Percentiles rank a stretch among this genome's conserved stretches.
These are phyloP conservation scores for Trichoderma asperellum DNA, from an alignment of 2,329 filamentous ascomycete species.

Conservation along the genomic window DNA sequence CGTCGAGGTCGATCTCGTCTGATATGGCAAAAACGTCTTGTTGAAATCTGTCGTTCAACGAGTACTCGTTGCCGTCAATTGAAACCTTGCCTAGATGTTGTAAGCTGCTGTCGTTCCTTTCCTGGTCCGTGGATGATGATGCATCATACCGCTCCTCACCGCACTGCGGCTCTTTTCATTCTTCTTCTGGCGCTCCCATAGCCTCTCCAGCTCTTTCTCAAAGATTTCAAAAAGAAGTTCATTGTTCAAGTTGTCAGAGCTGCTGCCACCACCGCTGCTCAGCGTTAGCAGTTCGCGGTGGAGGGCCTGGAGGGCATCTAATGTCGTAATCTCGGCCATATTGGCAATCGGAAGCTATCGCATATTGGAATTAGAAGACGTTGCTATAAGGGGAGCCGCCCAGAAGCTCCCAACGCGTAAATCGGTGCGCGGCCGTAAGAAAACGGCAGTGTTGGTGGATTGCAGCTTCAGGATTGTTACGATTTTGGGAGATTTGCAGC, in stretches of 20 bases:
- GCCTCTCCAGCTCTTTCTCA: constrained; percentile 72
- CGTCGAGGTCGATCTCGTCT: constrained; percentile 88
- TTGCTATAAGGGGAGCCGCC: constrained; percentile 29
- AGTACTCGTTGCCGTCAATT: constrained; percentile 73
- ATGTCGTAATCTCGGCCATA: constrained; percentile 75
- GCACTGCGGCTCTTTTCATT: constrained; percentile 74
- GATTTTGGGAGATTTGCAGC: constrained; percentile 40
- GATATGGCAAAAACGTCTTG: constrained; percentile 80
- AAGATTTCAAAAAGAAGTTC: constrained; percentile 71
- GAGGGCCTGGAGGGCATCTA: constrained; percentile 80
- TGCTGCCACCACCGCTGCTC: constrained; percentile 65
- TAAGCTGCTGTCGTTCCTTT: constrained; percentile 28
- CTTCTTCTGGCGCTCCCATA: constrained; percentile 73
- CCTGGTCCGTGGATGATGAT: constrained; percentile 3
- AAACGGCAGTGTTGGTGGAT: constrained; percentile 25
- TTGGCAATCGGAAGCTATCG: constrained; percentile 50
- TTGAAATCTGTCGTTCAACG: constrained; percentile 84
- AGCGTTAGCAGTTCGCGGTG: constrained; percentile 83
- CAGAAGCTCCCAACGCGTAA: constrained; percentile 32
- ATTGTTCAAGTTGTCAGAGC: constrained; percentile 70
- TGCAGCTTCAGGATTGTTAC: constrained; percentile 27
- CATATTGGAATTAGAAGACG: constrained; percentile 44
- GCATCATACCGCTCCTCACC: constrained; percentile 65
- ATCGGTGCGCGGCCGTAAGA: constrained; percentile 35
- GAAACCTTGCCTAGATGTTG: constrained; percentile 70